Evolutionary conservation across 2,329 filamentous ascomycete species (phyloP), one percentile per base, ranked within the genome.

Genomic region (Fusarium incarnatum): DNA sequence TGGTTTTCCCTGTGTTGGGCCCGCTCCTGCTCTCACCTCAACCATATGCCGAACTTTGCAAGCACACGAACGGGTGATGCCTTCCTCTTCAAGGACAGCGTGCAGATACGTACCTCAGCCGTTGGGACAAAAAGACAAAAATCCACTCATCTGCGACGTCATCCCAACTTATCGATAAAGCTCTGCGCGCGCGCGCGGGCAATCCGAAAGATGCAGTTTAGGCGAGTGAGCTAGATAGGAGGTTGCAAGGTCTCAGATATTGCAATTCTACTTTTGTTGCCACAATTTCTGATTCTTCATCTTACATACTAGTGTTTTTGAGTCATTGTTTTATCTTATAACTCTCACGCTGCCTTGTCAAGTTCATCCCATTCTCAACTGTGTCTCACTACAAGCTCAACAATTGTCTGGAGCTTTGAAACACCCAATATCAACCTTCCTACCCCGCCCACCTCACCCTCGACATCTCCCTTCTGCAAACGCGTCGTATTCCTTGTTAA

Each of bases 151-250:
- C 52, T 55, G 47, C 72, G 73, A 75, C 73, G 73, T 75, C 73
- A 75, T 75, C 54, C 53, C 49, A 64, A 68, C 67, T 75, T 75
- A 75, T 75, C 73, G 73, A 75, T 75, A 75, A 75, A 75, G 73
- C 73, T 75, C 55, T 70, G 56, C 37, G 61, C 49, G 56, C 37
- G 61, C 49, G 37, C 37, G 61, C 49, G 44, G 37, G 62, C 54
- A 65, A 34, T 49, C 53, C 60, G 66, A 65, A 48, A 62, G 46
- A 55, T 73, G 54, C 48, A 68, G 54, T 40, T 60, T 63, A 62
- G 52, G 56, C 59, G 56, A 59, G 60, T 60, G 64, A 64, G 64
- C 67, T 67, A 72, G 72, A 62, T 66, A 71, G 49, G 56, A 66
- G 64, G 60, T 61, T 70, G 55, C 70, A 73, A 67, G 56, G 70